Evolutionary conservation across 192 early-diverging fungal genomes (phyloP).

Genomic region (Geranomyces michiganensis): DNA sequence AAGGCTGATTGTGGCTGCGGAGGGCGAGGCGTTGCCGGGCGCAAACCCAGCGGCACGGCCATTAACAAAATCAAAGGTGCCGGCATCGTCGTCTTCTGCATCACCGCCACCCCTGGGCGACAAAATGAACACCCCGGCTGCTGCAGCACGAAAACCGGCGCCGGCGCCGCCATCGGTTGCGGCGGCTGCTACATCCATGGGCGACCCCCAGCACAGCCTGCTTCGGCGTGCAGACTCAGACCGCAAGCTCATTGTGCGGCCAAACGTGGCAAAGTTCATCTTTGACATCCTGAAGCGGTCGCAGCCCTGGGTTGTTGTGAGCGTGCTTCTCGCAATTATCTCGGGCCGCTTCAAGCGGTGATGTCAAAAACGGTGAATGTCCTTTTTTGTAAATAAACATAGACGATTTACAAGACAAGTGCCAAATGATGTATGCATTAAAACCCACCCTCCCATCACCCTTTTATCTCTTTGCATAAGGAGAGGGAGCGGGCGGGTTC

Average conservation of each 20-base stretch:
- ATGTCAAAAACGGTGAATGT: too few species aligned
- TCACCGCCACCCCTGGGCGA: background rate
- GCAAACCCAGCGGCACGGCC: background rate
- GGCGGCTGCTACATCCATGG: background rate
- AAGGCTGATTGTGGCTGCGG: slow-evolving; percentile 18
- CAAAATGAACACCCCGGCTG: background rate
- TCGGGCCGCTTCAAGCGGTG: slow-evolving; percentile 30
- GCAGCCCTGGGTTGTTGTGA: slow-evolving; percentile 38
- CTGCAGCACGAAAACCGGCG: background rate
- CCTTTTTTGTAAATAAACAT: too few species aligned
- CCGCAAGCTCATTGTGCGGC: slow-evolving; percentile 1
- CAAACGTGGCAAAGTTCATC: slow-evolving; percentile 24
- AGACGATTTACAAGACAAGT: too few species aligned
- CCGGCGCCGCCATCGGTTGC: background rate
- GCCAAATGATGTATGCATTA: too few species aligned
- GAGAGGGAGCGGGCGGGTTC: too few species aligned
- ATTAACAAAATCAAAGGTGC: background rate
- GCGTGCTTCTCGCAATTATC: slow-evolving; percentile 28
- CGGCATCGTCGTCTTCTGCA: too few species aligned
- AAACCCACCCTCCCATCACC: too few species aligned
- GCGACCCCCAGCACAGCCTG: background rate
- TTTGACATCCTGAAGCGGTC: slow-evolving; percentile 27
- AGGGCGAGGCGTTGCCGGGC: background rate
- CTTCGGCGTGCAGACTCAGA: slow-evolving; percentile 1
- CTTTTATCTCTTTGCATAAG: too few species aligned